Conservation (phyloP, 331 rosid species). For the Phaseolus coccineus region DNA sequence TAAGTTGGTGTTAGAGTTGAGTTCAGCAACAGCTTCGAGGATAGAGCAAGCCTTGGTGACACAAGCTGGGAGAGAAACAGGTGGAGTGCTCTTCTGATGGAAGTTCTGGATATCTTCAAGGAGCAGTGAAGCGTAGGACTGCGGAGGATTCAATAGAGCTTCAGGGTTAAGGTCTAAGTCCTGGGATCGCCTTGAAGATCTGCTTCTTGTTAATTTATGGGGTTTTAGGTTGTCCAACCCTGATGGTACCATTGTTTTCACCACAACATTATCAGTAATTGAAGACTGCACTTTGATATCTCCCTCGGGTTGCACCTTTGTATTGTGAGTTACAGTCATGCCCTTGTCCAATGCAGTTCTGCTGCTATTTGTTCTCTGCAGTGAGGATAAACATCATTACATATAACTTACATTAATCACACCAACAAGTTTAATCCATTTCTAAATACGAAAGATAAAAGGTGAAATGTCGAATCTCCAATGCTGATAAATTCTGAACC, state of each 20-base stretch:
- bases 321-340: constrained; percentile 42
- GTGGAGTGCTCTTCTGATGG: constrained; percentile 78
- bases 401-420: constrained; percentile 10
- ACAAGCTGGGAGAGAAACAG: constrained; percentile 82
- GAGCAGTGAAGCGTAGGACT: constrained; percentile 75
- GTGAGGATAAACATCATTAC: not conserved
- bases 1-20: constrained; percentile 68
- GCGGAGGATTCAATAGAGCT: constrained; percentile 54
- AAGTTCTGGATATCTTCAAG: constrained; percentile 91
- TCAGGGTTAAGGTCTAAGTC: constrained; percentile 80
- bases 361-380: constrained; percentile 67
- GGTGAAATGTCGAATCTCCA: not conserved
- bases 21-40: constrained; percentile 93
- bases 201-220: constrained; percentile 70
- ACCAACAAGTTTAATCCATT: not conserved
- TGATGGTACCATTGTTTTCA: constrained; percentile 45
- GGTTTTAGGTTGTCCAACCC: constrained; percentile 60
- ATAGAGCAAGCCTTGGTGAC: constrained; percentile 93
- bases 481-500: constrained; percentile 14
- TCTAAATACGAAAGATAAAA: not conserved
- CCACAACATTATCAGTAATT: constrained; percentile 41
- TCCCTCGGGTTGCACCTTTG: constrained; percentile 52
- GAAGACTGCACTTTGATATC: constrained; percentile 47
- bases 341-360: constrained; percentile 48
- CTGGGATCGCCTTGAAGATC: constrained; percentile 80